Percentiles rank a stretch among this genome's conserved stretches.
Evolutionary conservation across 768 basidiomycete species (phyloP).

Genomic region (Tulasnella sp.): DNA sequence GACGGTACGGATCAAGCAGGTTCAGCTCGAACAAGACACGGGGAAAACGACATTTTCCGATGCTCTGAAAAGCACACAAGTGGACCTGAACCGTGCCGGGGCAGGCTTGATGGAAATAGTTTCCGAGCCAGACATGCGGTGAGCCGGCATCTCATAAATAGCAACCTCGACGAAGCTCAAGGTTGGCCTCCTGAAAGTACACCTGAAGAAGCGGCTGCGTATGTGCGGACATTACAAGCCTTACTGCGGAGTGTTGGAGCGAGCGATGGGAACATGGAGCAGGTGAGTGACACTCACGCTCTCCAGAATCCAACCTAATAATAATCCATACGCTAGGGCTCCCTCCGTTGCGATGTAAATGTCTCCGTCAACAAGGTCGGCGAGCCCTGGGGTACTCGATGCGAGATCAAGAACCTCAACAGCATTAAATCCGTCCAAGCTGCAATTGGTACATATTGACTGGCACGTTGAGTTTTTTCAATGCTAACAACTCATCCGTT

Average conservation of each 20-base stretch:
- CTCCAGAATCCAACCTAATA: not conserved
- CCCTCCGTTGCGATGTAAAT: conserved; percentile 90
- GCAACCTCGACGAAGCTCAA: not conserved
- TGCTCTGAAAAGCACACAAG: conserved; percentile 36
- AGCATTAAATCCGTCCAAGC: conserved; percentile 73
- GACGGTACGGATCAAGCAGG: conserved; percentile 77
- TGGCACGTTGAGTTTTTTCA: not conserved
- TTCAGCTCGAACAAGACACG: conserved; percentile 96
- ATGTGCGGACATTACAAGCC: conserved; percentile 73
- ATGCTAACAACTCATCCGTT: not conserved
- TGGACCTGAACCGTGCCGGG: conserved; percentile 89
- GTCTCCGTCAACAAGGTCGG: conserved; percentile 73
- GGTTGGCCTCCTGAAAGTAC: conserved; percentile 32
- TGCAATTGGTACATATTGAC: conserved; percentile 58
- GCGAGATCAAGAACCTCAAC: conserved; percentile 96
- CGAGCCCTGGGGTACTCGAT: conserved; percentile 58
- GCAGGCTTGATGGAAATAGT: conserved; percentile 91
- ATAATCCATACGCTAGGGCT: conserved; percentile 53
- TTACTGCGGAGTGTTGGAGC: conserved; percentile 73
- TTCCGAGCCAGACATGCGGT: conserved; percentile 83
- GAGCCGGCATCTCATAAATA: not conserved
- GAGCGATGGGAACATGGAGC: conserved; percentile 96
- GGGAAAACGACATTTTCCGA: conserved; percentile 59
- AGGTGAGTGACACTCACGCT: conserved; percentile 37
- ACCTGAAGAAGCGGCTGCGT: conserved; percentile 82